phyloP scores from a whole-genome alignment of 1,284 basidiomycete species.

The Austroboletus novae-zelandiae region DNA sequence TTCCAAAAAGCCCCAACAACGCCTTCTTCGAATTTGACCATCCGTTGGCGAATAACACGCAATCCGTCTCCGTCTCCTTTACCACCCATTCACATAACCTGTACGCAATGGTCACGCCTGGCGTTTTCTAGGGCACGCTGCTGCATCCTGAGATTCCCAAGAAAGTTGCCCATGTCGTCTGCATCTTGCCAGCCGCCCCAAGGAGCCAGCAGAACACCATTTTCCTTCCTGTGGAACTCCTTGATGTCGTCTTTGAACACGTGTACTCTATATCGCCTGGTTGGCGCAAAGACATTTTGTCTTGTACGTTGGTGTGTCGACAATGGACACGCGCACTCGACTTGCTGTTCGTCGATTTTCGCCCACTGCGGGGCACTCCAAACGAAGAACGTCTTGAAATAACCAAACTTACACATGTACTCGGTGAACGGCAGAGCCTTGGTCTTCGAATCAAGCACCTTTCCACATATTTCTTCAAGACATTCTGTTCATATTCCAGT shows the following conservation, averaged over 20 bases:
- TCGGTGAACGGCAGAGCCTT: background rate
- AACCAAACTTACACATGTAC: too few relatives aligned
- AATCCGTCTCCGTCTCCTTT: slow-evolving; percentile 13
- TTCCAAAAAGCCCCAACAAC: background rate
- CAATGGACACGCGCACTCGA: slow-evolving; percentile 12
- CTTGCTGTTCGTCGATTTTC: slow-evolving; percentile 10
- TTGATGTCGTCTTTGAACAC: slow-evolving; percentile 6
- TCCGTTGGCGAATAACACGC: slow-evolving; percentile 5
- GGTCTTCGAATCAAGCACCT: slow-evolving; percentile 8
- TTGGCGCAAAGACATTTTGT: slow-evolving; percentile 9
- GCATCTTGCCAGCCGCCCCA: background rate
- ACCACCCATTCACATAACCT: background rate
- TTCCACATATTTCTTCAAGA: slow-evolving; percentile 5
- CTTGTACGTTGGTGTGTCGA: slow-evolving; percentile 9
- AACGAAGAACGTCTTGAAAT: background rate
- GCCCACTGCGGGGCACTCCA: background rate
- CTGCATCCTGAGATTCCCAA: background rate
- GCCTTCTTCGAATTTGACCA: slow-evolving; percentile 8
- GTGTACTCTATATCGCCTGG: background rate
- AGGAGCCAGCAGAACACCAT: background rate
- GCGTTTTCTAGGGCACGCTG: background rate
- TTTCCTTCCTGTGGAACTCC: slow-evolving; percentile 6
- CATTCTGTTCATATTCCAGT: background rate
- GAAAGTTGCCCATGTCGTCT: slow-evolving; percentile 9
- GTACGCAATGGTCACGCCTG: background rate